These are phyloP conservation scores for Penicillium pulvis DNA, from an alignment of 495 filamentous ascomycete species.

Conservation along the genomic window DNA sequence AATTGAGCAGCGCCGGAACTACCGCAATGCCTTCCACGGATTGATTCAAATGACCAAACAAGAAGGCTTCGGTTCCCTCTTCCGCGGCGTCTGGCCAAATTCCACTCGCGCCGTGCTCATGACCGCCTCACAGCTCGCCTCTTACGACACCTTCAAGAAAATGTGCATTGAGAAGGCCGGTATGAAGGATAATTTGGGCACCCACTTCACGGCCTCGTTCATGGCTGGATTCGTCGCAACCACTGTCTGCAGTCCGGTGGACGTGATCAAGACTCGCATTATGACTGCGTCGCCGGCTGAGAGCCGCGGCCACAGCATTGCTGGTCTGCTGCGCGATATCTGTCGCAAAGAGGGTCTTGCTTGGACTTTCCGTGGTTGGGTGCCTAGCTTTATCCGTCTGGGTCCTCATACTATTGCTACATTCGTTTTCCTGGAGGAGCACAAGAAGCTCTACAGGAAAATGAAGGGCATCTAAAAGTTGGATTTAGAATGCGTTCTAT, in stretches of 20 bases:
- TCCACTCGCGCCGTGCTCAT: conserved; percentile 86
- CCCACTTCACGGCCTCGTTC: conserved; percentile 86
- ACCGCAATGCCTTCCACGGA: conserved; percentile 86
- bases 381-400: conserved; percentile 91
- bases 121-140: conserved; percentile 88
- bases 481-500: neutral
- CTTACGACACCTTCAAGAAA: conserved; percentile 89
- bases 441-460: conserved; percentile 56
- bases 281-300: conserved; percentile 70
- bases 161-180: conserved; percentile 65
- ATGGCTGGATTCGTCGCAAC: conserved; percentile 92
- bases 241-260: conserved; percentile 91
- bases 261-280: conserved; percentile 95
- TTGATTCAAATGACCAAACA: conserved; percentile 78
- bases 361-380: conserved; percentile 99
- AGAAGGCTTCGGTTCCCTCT: conserved; percentile 72
- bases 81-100: conserved; percentile 92
- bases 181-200: conserved; percentile 74
- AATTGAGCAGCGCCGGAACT: conserved; percentile 73
- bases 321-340: conserved; percentile 64
- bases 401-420: conserved; percentile 93
- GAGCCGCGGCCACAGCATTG: conserved; percentile 58
- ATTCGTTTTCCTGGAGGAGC: conserved; percentile 90
- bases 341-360: conserved; percentile 73
- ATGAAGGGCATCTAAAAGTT: conserved; percentile 41